Evolutionary conservation across 2,329 filamentous ascomycete genomes (phyloP), one percentile per base, ranked within the genome.

Genomic region (Fusarium incarnatum): DNA sequence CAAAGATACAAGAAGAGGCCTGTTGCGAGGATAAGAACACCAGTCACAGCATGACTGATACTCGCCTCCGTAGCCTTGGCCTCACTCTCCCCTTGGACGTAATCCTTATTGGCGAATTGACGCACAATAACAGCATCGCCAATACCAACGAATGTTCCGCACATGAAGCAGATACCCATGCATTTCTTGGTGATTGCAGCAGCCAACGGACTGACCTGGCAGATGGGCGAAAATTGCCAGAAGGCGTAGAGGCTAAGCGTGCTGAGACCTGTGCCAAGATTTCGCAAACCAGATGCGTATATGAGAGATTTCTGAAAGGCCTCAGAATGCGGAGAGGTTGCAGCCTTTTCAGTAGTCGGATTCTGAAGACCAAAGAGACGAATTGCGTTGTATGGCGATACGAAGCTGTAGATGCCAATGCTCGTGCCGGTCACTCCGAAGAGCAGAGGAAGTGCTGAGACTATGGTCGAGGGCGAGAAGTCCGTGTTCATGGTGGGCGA

Each of bases 391-490:
- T 44, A 53, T 11, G 67, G 67, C 1, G 67, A 70, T 1, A 70
- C 42, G 32, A 70, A 71, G 46, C 67, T 68, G 46, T 70, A 71
- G 28, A 70, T 64, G 30, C 67, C 67, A 18, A 70, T 22, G 18
- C 67, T 53, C 6, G 60, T 48, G 23, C 63, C 34, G 0, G 54
- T 50, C 16, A 68, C 28, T 37, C 67, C 50, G n/a, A 70, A 63
- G 42, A 71, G 23, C 23, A 68, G 28, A 22, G 67, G 67, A 18
- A 71, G 15, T 8, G 46, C 57, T 9, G 67, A 63, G 15, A 54
- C 40, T 6, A 64, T 23, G 13, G 67, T 28, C 9, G 63, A 41
- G 5, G 56, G 54, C 12, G 49, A 44, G 2, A 66, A 37, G 30
- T 56, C n/a, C 1, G 56, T 30, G 2, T 45, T 32, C 64, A 67